Percentiles rank a stretch among this genome's conserved stretches.
Evolutionary conservation across 768 basidiomycete genomes (phyloP).

Genomic region (Suillus clintonianus): DNA sequence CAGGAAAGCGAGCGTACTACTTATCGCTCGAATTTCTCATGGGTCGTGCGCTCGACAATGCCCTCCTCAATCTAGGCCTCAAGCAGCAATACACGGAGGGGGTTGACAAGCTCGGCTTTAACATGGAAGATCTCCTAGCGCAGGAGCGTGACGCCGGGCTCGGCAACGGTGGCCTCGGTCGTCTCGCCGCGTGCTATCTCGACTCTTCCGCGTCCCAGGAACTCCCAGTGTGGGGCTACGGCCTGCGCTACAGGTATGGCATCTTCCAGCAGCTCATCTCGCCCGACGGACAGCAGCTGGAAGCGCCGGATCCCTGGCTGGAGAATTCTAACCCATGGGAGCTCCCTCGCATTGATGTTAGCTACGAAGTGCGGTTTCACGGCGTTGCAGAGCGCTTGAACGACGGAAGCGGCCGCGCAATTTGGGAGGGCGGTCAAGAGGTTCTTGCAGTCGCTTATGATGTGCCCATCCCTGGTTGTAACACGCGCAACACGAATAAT

Average conservation of each 20-base stretch:
- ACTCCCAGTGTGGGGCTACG: conserved; percentile 95
- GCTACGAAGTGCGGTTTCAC: conserved; percentile 86
- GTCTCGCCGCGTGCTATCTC: conserved; percentile 96
- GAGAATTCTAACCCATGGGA: conserved; percentile 90
- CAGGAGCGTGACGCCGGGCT: conserved; percentile 92
- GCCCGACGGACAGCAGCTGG: conserved; percentile 79
- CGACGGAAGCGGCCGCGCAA: conserved; percentile 59
- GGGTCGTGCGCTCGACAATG: conserved; percentile 77
- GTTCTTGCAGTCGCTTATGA: conserved; percentile 94
- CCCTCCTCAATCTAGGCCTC: conserved; percentile 86
- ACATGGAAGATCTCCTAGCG: conserved; percentile 82
- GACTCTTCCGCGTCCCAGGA: conserved; percentile 91
- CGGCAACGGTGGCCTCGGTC: conserved; percentile 94
- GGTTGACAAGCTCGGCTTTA: conserved; percentile 81
- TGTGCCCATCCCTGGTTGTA: conserved; percentile 86
- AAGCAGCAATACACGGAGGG: conserved; percentile 74
- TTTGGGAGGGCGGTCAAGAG: conserved; percentile 91
- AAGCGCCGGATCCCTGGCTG: conserved; percentile 93
- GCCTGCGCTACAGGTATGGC: conserved; percentile 89
- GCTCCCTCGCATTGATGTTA: conserved; percentile 81
- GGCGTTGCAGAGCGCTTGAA: conserved; percentile 72
- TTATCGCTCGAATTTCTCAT: conserved; percentile 93
- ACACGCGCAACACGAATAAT: conserved; percentile 87
- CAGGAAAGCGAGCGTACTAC: conserved; percentile 92
- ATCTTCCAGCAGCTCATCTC: conserved; percentile 95